Evolutionary conservation across 2,329 filamentous ascomycete species (phyloP).

Genomic region (Exophiala viscosa): DNA sequence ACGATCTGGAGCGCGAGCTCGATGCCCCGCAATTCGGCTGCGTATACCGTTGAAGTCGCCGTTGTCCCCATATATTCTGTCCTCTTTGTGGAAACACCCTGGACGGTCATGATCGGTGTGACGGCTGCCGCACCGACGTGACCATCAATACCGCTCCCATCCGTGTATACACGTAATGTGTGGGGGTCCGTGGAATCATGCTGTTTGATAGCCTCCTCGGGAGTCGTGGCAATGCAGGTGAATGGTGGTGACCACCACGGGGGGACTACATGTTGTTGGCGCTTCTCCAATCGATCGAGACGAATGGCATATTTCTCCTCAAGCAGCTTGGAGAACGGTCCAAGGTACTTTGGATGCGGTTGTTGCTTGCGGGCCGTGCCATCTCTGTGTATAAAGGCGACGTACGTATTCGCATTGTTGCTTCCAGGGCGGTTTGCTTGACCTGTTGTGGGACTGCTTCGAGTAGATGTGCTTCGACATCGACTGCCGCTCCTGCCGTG

Average conservation of each 20-base stretch:
- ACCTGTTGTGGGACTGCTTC: conserved; percentile 26
- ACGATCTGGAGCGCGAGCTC: conserved; percentile 30
- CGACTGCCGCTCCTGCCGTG: conserved; percentile 22
- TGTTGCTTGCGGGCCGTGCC: neutral
- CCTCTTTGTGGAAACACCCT: conserved; percentile 16
- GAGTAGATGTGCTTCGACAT: conserved; percentile 30
- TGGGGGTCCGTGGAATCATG: conserved; percentile 18
- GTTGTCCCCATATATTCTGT: conserved; percentile 30
- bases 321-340: conserved; percentile 17
- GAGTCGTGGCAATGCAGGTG: conserved; percentile 12
- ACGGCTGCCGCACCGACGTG: conserved; percentile 31
- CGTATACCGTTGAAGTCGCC: conserved; percentile 31
- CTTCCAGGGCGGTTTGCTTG: conserved; percentile 27
- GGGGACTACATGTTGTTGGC: conserved; percentile 22
- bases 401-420: conserved; percentile 27
- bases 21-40: conserved; percentile 31
- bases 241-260: conserved; percentile 23
- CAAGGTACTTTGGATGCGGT: neutral
- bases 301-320: conserved; percentile 19
- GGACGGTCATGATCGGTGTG: neutral
- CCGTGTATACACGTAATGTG: conserved; percentile 24
- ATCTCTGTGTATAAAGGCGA: conserved; percentile 13
- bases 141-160: conserved; percentile 29
- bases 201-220: conserved; percentile 17
- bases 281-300: conserved; percentile 23